These are phyloP conservation scores for Copromyces sp. DNA, from an alignment of 495 filamentous ascomycete genomes.

Conservation along the genomic window DNA sequence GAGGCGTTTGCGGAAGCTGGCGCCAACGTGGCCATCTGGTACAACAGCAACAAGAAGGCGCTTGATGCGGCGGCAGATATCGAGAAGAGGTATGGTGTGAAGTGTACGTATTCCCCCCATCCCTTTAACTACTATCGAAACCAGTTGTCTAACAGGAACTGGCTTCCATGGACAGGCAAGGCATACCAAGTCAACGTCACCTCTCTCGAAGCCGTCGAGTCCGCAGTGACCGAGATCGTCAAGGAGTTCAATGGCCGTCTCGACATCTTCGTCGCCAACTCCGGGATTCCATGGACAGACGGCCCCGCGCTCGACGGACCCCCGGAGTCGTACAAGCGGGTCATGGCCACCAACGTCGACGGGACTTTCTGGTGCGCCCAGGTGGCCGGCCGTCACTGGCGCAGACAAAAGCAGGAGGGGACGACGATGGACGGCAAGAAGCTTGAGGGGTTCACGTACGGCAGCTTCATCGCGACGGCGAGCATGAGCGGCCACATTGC, in stretches of 20 bases:
- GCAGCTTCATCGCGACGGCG: constrained; percentile 70
- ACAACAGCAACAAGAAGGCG: constrained; percentile 66
- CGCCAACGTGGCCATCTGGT: constrained; percentile 83
- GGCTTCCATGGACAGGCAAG: constrained; percentile 43
- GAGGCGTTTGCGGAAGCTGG: constrained; percentile 69
- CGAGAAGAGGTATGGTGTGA: constrained; percentile 66
- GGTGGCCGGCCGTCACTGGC: constrained; percentile 60
- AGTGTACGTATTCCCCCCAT: constrained; percentile 41
- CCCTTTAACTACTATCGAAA: neutral
- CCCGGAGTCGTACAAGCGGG: constrained; percentile 54
- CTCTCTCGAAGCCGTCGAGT: constrained; percentile 45
- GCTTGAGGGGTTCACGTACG: constrained; percentile 54
- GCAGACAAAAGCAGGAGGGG: constrained; percentile 50
- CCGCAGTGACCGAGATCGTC: constrained; percentile 47
- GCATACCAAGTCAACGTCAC: constrained; percentile 67
- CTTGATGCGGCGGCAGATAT: constrained; percentile 61
- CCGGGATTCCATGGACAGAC: constrained; percentile 64
- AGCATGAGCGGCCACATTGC: constrained; percentile 80
- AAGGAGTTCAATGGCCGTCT: constrained; percentile 63
- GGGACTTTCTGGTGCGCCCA: constrained; percentile 75
- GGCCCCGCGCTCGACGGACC: constrained; percentile 57
- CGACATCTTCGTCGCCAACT: constrained; percentile 74
- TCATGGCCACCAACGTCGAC: constrained; percentile 68
- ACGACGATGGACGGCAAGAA: constrained; percentile 55
- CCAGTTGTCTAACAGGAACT: neutral